Evolutionary conservation across 2,329 filamentous ascomycete genomes (phyloP).

Genomic region (Balansia obtecta): DNA sequence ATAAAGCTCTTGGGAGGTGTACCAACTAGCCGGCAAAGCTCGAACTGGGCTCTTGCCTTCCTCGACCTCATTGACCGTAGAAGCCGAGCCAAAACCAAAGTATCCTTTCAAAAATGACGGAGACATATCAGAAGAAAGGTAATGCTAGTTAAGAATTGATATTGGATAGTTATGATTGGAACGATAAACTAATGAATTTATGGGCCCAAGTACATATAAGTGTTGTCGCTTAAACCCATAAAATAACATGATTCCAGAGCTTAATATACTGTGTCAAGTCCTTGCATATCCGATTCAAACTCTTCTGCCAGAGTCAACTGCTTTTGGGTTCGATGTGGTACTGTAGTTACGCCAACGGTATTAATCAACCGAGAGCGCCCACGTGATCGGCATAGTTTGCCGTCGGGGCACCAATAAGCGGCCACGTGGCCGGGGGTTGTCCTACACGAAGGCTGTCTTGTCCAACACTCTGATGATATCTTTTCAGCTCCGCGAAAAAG

Average conservation of each 20-base stretch:
- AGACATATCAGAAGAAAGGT: slow-evolving; percentile 3
- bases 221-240: no score
- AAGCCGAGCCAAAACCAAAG: slow-evolving; percentile 22
- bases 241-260: not conserved
- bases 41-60: slow-evolving; percentile 12
- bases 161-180: not conserved
- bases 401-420: not conserved
- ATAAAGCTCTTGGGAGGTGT: slow-evolving; percentile 39
- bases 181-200: not conserved
- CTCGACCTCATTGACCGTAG: slow-evolving; percentile 14
- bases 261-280: not conserved
- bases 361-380: slow-evolving; percentile 2
- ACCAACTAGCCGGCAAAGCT: slow-evolving; percentile 39
- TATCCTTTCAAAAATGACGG: slow-evolving; percentile 22
- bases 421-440: slow-evolving; percentile 4
- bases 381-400: slow-evolving; percentile 6
- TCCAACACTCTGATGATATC: not conserved
- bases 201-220: not conserved
- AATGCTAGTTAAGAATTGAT: not conserved
- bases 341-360: slow-evolving; percentile 2
- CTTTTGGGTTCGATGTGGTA: not conserved
- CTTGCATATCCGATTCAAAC: not conserved
- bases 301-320: not conserved
- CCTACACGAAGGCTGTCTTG: not conserved
- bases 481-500: not conserved